Percentiles rank a stretch among this genome's conserved stretches.
Evolutionary conservation across 1,284 basidiomycete genomes (phyloP).

Genomic region (Ceratobasidium sp.): DNA sequence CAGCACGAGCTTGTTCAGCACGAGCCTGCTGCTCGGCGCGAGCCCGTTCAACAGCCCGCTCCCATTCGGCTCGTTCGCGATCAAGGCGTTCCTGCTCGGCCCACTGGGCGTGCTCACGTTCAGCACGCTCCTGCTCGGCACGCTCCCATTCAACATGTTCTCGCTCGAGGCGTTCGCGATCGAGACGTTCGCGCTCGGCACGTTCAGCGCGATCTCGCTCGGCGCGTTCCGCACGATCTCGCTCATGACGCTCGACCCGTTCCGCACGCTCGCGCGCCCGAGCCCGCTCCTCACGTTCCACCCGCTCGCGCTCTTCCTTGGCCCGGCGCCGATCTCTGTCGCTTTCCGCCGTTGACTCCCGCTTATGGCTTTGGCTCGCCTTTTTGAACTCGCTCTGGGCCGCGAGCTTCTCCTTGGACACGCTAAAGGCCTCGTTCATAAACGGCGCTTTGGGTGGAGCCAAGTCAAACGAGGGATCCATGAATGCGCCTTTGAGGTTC

Average conservation of each 20-base stretch:
- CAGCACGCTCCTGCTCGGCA: constrained; percentile 8
- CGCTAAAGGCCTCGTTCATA: constrained; percentile 41
- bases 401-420: constrained; percentile 36
- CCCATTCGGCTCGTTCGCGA: constrained; percentile 20
- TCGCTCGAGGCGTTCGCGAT: constrained; percentile 5
- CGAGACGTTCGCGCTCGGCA: constrained; percentile 23
- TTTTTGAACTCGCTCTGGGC: constrained; percentile 42
- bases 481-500: constrained; percentile 19
- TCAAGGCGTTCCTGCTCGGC: constrained; percentile 16
- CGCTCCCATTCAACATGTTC: constrained; percentile 10
- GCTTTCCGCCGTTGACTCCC: constrained; percentile 39
- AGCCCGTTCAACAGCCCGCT: constrained; percentile 5
- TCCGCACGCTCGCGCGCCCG: constrained; percentile 25
- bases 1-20: constrained; percentile 3
- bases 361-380: constrained; percentile 11
- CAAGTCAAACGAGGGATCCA: constrained; percentile 5
- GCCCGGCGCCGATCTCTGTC: constrained; percentile 19
- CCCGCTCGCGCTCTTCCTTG: constrained; percentile 4
- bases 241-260: constrained; percentile 11
- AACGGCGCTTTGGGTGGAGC: constrained; percentile 24
- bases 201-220: constrained; percentile 11
- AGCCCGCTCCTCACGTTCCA: not conserved
- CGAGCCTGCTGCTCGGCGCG: constrained; percentile 17
- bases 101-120: constrained; percentile 3
- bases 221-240: constrained; percentile 10